Conservation (phyloP, 2,329 filamentous ascomycete genomes). For the Cercospora beticola region DNA sequence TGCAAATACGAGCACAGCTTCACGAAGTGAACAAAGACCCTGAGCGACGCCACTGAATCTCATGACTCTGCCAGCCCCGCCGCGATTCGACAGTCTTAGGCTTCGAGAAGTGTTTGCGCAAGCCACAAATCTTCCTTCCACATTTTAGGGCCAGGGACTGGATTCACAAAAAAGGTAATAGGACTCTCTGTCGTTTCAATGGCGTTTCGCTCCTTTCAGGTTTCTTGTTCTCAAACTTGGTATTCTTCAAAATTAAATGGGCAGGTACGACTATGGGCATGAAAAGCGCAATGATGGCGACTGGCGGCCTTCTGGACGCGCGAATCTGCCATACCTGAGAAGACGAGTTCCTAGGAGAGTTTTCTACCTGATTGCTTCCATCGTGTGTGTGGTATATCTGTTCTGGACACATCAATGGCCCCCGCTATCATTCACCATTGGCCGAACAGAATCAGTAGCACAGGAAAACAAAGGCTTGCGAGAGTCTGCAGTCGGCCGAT, state of each 20-base stretch:
- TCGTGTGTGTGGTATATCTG: not conserved
- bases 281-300: not conserved
- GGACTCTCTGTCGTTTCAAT: not conserved
- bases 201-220: not conserved
- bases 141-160: not conserved
- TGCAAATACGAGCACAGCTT: not conserved
- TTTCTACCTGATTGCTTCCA: not conserved
- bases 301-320: not conserved
- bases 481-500: constrained; percentile 12
- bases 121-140: constrained; percentile 3
- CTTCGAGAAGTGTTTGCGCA: not conserved
- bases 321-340: not conserved
- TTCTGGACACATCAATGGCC: not conserved
- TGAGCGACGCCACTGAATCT: not conserved
- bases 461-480: not conserved
- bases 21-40: not conserved
- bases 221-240: not conserved
- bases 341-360: not conserved
- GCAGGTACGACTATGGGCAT: not conserved
- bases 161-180: not conserved
- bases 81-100: not conserved
- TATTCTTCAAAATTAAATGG: not conserved
- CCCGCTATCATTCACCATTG: not conserved
- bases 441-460: not conserved
- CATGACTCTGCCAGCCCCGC: not conserved